Evolutionary conservation across 257 asterid species (phyloP).

Genomic region (Nicotiana attenuata): DNA sequence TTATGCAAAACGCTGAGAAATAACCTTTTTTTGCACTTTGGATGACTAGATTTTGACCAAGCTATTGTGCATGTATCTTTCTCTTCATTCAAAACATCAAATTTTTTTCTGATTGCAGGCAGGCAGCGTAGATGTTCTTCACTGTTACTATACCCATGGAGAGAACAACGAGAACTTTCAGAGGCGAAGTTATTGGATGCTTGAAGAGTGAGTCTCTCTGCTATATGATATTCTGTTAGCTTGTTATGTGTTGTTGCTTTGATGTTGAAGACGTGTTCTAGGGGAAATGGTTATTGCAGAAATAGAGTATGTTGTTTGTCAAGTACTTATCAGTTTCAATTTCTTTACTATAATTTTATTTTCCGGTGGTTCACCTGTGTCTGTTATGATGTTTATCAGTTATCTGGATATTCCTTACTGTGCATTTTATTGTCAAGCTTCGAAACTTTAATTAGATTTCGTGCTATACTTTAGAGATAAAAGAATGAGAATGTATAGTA

Average conservation of each 20-base stretch:
- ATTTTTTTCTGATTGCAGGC: conserved; percentile 5
- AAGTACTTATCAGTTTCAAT: neutral
- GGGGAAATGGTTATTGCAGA: neutral
- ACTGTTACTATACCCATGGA: conserved; percentile 33
- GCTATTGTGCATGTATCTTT: neutral
- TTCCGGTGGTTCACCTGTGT: neutral
- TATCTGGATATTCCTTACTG: neutral
- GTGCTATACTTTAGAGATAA: neutral
- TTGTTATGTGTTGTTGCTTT: too few relatives aligned
- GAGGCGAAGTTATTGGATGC: conserved; percentile 31
- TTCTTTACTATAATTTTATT: neutral
- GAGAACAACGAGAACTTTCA: conserved; percentile 25
- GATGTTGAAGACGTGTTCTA: neutral
- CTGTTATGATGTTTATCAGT: neutral
- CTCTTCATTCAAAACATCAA: neutral
- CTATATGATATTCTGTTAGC: too few relatives aligned
- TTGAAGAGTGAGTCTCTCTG: conserved; percentile 17
- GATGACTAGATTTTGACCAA: too few relatives aligned
- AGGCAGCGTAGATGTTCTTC: conserved; percentile 24
- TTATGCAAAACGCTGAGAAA: neutral
- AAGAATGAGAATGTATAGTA: neutral
- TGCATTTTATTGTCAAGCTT: neutral
- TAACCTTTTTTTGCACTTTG: too few relatives aligned
- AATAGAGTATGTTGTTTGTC: neutral
- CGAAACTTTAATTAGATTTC: neutral